Conservation (phyloP, 345 rosid genomes). For the Dipteronia dyeriana region DNA sequence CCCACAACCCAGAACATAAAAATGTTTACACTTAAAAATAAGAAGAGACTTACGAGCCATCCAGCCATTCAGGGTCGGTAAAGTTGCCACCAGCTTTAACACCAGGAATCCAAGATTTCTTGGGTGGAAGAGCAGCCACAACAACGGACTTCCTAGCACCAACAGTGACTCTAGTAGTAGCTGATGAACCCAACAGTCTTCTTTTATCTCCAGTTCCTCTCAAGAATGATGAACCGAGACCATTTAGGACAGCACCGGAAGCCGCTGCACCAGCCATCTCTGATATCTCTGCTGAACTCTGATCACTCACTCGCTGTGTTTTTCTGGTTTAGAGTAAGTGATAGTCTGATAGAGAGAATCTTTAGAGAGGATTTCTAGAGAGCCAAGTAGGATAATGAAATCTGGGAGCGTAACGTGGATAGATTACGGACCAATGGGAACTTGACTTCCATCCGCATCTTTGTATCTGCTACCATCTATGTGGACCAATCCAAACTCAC, state of each 20-base stretch:
- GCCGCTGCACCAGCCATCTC: slow-evolving; percentile 58
- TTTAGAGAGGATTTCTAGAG: slow-evolving; percentile 24
- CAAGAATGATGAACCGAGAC: slow-evolving; percentile 80
- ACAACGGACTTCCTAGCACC: slow-evolving; percentile 48
- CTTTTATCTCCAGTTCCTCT: slow-evolving; percentile 46
- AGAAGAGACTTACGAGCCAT: slow-evolving; percentile 82
- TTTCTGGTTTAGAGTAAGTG: too few species aligned
- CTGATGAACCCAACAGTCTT: slow-evolving; percentile 33
- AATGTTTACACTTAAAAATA: too few species aligned
- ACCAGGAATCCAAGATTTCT: slow-evolving; percentile 95
- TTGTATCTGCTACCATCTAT: slow-evolving; percentile 11
- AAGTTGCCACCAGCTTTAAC: slow-evolving; percentile 91
- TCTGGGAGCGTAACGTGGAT: slow-evolving; percentile 54
- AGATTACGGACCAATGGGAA: slow-evolving; percentile 76
- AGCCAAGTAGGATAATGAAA: slow-evolving; percentile 63
- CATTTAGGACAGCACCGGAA: slow-evolving; percentile 74
- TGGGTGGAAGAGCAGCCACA: slow-evolving; percentile 53
- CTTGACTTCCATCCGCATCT: slow-evolving; percentile 51
- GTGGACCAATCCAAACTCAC: slow-evolving; percentile 24
- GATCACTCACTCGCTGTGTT: slow-evolving; percentile 3
- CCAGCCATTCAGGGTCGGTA: slow-evolving; percentile 95
- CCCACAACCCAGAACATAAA: too few species aligned
- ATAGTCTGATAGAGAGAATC: too few species aligned
- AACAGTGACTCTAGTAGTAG: slow-evolving; percentile 21
- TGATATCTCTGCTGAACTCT: not conserved